phyloP scores from a whole-genome alignment of 441 rosid species.

The Omphalea diandra region DNA sequence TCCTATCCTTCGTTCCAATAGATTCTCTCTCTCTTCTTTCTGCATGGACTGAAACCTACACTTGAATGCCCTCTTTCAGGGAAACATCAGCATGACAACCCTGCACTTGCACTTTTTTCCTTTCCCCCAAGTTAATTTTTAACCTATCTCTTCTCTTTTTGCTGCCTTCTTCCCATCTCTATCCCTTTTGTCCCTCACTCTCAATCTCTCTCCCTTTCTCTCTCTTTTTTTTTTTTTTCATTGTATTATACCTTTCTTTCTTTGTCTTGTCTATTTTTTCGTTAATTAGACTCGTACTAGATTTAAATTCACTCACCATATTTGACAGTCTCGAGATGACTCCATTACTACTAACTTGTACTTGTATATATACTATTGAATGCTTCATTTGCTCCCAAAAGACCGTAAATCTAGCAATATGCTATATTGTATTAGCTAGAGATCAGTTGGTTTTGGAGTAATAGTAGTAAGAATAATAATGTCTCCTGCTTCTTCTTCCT shows the following conservation, averaged over 20 bases:
- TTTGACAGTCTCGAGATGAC: too few relatives aligned
- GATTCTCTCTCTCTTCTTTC: constrained; percentile 20
- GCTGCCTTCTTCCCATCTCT: constrained; percentile 25
- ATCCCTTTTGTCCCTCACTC: constrained; percentile 29
- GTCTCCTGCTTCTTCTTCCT: constrained; percentile 57
- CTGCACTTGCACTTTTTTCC: constrained; percentile 18
- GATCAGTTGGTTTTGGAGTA: too few relatives aligned
- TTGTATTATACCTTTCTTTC: too few relatives aligned
- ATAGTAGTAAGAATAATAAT: constrained; percentile 20
- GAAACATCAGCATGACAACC: constrained; percentile 53
- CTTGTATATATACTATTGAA: too few relatives aligned
- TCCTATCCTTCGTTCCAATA: not conserved
- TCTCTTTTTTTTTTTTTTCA: too few relatives aligned
- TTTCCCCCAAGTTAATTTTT: constrained; percentile 9
- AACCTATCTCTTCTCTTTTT: constrained; percentile 25
- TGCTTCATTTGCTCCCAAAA: too few relatives aligned
- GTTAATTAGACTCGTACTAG: too few relatives aligned
- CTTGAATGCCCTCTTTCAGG: constrained; percentile 45
- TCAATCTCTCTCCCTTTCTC: constrained; percentile 10
- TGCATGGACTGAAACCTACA: constrained; percentile 28
- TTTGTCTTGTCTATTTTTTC: too few relatives aligned
- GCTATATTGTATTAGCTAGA: too few relatives aligned
- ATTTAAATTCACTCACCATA: too few relatives aligned
- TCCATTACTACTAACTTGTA: too few relatives aligned
- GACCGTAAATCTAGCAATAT: too few relatives aligned